Conservation (phyloP, 2,329 filamentous ascomycete species). For the Talaromyces rugulosus region DNA sequence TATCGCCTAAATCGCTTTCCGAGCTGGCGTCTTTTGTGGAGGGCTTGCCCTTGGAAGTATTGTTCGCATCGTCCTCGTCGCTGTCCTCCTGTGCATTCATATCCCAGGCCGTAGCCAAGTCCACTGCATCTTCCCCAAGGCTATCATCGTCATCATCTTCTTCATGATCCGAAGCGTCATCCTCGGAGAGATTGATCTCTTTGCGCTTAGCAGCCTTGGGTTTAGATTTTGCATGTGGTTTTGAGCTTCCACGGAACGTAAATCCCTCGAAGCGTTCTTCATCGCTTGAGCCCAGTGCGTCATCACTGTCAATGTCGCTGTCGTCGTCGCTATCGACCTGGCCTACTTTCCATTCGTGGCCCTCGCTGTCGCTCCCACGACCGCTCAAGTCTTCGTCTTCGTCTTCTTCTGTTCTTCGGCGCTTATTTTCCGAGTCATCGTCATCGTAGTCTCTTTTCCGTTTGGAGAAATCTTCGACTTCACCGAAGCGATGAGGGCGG, state of each 20-base stretch:
- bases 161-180: slow-evolving; percentile 21
- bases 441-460: slow-evolving; percentile 43
- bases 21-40: slow-evolving; percentile 12
- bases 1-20: slow-evolving; percentile 23
- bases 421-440: slow-evolving; percentile 41
- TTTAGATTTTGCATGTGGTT: slow-evolving; percentile 35
- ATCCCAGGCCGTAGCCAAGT: slow-evolving; percentile 60
- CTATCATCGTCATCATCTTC: slow-evolving; percentile 57
- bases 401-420: slow-evolving; percentile 34
- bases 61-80: slow-evolving; percentile 25
- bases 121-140: slow-evolving; percentile 59
- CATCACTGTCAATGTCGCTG: slow-evolving; percentile 67
- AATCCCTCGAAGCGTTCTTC: slow-evolving; percentile 80
- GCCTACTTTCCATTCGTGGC: slow-evolving; percentile 79
- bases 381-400: slow-evolving; percentile 44
- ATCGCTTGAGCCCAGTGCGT: slow-evolving; percentile 85
- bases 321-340: slow-evolving; percentile 64
- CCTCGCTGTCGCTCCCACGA: slow-evolving; percentile 77
- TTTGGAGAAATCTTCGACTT: slow-evolving; percentile 48
- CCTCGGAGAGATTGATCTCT: slow-evolving; percentile 49
- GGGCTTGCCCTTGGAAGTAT: slow-evolving; percentile 25
- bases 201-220: slow-evolving; percentile 25
- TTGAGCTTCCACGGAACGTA: slow-evolving; percentile 58
- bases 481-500: slow-evolving; percentile 55
- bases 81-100: slow-evolving; percentile 45